phyloP scores from a whole-genome alignment of 345 rosid genomes.

The Linum trigynum region DNA sequence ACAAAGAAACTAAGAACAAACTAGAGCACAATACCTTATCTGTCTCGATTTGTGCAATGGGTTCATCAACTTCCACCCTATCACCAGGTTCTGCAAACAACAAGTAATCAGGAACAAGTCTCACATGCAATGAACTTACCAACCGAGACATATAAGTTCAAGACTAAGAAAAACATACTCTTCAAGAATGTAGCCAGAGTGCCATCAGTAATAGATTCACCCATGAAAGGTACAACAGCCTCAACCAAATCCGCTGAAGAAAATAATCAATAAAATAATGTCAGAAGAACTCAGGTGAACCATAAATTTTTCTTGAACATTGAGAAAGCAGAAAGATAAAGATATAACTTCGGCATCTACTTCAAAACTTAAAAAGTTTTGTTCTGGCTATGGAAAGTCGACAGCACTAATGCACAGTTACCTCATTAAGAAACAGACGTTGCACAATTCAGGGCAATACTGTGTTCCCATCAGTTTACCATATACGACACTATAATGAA shows the following conservation, averaged over 20 bases:
- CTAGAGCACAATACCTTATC: constrained; percentile 52
- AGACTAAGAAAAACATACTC: constrained; percentile 33
- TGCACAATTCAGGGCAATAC: no score
- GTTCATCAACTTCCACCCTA: constrained; percentile 71
- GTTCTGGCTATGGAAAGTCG: neutral
- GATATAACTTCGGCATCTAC: neutral
- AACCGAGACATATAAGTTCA: neutral
- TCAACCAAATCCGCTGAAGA: constrained; percentile 52
- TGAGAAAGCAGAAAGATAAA: neutral
- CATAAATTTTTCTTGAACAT: no score
- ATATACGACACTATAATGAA: neutral
- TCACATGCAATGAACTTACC: neutral
- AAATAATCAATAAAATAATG: no score
- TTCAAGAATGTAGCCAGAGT: constrained; percentile 60
- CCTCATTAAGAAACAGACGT: neutral
- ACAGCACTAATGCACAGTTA: neutral
- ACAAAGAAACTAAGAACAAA: neutral
- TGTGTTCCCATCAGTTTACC: neutral
- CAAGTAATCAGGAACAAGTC: neutral
- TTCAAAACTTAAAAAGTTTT: neutral
- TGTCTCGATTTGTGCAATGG: constrained; percentile 95
- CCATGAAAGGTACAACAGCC: constrained; percentile 82
- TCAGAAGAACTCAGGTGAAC: neutral
- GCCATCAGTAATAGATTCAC: constrained; percentile 84
- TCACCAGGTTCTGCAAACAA: constrained; percentile 76